Conservation (phyloP, 208 protist species). For the Polymyxa betae region DNA sequence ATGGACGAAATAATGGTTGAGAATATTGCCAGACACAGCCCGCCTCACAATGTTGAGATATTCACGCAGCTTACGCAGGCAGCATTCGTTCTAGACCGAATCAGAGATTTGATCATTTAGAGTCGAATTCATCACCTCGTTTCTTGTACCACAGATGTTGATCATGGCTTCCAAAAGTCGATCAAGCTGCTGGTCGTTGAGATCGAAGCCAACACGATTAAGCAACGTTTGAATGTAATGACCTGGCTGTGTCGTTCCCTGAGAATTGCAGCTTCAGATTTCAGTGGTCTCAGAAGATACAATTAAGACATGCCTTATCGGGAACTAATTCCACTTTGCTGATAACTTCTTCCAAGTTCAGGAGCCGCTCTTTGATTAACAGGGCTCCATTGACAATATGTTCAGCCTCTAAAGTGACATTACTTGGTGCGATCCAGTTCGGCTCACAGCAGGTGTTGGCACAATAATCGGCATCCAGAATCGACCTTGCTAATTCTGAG, state of each 20-base stretch:
- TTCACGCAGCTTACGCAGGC: conserved; percentile 29
- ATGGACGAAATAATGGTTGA: conserved; percentile 2
- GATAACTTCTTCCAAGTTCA: not conserved
- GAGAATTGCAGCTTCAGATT: too few relatives aligned
- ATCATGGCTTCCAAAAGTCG: not conserved
- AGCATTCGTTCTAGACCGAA: conserved; percentile 15
- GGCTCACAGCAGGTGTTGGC: not conserved
- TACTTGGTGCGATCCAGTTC: not conserved
- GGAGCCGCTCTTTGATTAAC: not conserved
- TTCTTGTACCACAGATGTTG: not conserved
- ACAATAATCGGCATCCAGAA: conserved; percentile 1
- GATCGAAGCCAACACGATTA: not conserved
- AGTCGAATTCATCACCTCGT: not conserved
- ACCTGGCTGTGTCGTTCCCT: conserved; percentile 3
- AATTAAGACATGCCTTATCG: too few relatives aligned
- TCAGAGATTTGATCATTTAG: not conserved
- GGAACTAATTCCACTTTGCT: too few relatives aligned
- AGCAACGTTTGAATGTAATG: not conserved
- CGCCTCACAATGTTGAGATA: not conserved
- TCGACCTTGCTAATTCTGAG: not conserved
- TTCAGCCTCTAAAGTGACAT: not conserved
- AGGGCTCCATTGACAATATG: not conserved
- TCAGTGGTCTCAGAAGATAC: too few relatives aligned
- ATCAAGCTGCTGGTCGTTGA: not conserved
- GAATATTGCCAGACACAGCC: not conserved